Evolutionary conservation across 2,329 filamentous ascomycete species (phyloP).

Genomic region (Microdochium nivale): DNA sequence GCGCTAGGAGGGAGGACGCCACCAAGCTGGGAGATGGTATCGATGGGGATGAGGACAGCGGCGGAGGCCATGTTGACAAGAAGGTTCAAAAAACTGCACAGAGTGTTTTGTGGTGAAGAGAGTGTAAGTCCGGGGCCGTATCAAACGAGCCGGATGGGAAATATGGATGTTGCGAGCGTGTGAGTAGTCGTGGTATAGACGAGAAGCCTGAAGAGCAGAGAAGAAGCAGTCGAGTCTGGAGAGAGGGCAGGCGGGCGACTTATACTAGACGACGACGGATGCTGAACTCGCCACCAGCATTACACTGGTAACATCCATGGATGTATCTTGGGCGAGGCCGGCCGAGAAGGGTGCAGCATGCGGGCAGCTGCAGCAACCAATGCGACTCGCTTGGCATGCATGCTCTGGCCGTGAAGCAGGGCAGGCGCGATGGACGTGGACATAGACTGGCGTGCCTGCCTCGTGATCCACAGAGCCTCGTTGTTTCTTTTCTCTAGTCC

Average conservation of each 20-base stretch:
- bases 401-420: background rate
- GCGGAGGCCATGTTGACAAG: slow-evolving; percentile 21
- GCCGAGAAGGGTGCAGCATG: background rate
- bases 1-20: slow-evolving; percentile 26
- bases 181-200: background rate
- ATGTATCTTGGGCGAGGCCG: background rate
- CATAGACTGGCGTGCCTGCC: background rate
- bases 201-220: background rate
- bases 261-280: background rate
- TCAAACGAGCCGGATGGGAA: background rate
- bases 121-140: background rate
- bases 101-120: background rate
- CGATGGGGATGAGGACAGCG: slow-evolving; percentile 23
- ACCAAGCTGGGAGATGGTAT: slow-evolving; percentile 23
- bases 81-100: background rate
- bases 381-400: background rate
- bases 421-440: background rate
- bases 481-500: background rate
- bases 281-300: no score
- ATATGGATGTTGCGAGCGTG: background rate
- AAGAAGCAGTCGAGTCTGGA: background rate
- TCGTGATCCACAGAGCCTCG: background rate
- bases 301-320: no score
- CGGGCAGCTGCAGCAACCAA: background rate
- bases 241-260: background rate